Conservation (phyloP, 2,329 filamentous ascomycete genomes). For the Calonectria hongkongensis region DNA sequence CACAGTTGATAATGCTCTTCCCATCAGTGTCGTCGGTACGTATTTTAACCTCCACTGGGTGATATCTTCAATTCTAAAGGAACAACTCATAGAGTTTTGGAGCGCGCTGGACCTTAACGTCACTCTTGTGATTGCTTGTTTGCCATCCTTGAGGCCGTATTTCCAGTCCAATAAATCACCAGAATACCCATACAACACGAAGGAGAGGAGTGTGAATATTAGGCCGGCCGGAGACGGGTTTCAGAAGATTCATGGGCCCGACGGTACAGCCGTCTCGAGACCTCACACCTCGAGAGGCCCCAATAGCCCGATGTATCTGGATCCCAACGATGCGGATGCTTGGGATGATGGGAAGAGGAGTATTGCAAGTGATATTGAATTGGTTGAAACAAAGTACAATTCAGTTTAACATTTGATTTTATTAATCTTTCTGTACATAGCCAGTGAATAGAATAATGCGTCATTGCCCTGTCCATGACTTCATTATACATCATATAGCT, state of each 20-base stretch:
- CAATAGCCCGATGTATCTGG: background rate
- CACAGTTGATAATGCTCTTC: background rate
- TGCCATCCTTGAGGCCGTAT: slow-evolving; percentile 48
- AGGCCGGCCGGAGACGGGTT: background rate
- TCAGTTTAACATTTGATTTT: no score
- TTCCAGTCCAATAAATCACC: slow-evolving; percentile 32
- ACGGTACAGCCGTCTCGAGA: background rate
- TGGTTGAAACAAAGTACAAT: background rate
- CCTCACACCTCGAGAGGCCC: background rate
- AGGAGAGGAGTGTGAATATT: background rate
- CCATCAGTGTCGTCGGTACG: slow-evolving; percentile 47
- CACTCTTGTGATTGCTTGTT: slow-evolving; percentile 47
- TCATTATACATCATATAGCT: no score
- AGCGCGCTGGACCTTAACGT: slow-evolving; percentile 45
- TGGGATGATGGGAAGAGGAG: slow-evolving; percentile 29
- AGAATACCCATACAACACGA: slow-evolving; percentile 17
- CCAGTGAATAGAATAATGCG: no score
- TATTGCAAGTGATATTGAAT: slow-evolving; percentile 37
- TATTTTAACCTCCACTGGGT: background rate
- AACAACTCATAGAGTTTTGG: slow-evolving; percentile 42
- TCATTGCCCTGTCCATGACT: no score
- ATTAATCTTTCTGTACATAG: no score
- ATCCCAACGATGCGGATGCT: background rate
- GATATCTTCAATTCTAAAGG: no score
- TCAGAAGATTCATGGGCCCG: background rate